Base-by-base conservation (phyloP, 805 yeast species). In the Yarrowia porcina region DNA sequence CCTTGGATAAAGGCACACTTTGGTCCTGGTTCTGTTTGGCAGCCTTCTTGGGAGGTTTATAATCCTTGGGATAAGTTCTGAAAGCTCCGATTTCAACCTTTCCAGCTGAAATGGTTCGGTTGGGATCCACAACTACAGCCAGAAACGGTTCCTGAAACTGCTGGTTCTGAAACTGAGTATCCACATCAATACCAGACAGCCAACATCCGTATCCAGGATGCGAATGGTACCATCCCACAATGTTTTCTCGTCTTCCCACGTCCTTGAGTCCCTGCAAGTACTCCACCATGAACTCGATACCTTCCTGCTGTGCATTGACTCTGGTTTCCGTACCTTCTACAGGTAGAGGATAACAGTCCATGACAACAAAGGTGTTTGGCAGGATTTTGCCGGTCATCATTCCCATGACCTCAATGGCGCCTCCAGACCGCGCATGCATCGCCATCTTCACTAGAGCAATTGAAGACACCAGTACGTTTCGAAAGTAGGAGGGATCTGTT, bases 161-260 rank as follows among this genome's bases (percentile, higher is more conserved):
- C 74, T 91, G 97, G 69, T 92, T 90, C 71, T 90, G 80, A 21
- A 79, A 74, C 72, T 93, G 98, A 0, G 98, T 93, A 47, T 89
- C 86, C 33, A 94, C 96, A 74, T 93, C 98, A 39, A 93, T 90
- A 4, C 94, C 96, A 62, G 94, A 86, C 45, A 93, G 75, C 97
- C 97, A 93, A 73, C 97, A 92, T 17, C 97, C 97, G 73, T 91
- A 93, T 0, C 97, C 97, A 0, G 99, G 99, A 73, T 93, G 99
- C 5, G 93, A 90, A 74, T 80, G 98, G 74, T 94, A 93, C 99
- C 99, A 93, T 10, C 99, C 99, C 15, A 94, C 89, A 21, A 93
- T 88, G 67, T 88, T 82, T 66, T 88, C 87, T n/a, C 71, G 65
- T n/a, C 82, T 73, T 0, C 83, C 83, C 18, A 80, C 76, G 25